phyloP scores from a whole-genome alignment of 2,329 filamentous ascomycete genomes.

The Fusarium pininemorale region DNA sequence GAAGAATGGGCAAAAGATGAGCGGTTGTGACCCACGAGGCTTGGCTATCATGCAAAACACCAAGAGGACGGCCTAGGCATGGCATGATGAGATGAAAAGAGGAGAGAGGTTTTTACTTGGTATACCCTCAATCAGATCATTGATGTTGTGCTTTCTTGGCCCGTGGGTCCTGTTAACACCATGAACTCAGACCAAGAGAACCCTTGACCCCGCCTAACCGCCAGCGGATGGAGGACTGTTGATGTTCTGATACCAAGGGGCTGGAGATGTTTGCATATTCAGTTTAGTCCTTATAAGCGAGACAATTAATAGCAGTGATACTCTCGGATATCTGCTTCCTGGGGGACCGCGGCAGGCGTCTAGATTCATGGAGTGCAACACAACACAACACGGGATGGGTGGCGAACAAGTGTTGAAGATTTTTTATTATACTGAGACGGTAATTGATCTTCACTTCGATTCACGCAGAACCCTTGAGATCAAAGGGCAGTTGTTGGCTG shows the following conservation, averaged over 20 bases:
- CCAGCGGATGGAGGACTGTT: not conserved
- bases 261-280: conserved; percentile 26
- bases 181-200: not conserved
- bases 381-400: conserved; percentile 23
- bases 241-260: conserved; percentile 25
- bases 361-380: conserved; percentile 1
- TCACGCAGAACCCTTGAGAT: not conserved
- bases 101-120: not conserved
- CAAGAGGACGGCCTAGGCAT: conserved; percentile 11
- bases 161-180: conserved; percentile 13
- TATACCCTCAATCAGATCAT: conserved; percentile 35
- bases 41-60: conserved; percentile 25
- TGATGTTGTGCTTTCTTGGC: not conserved
- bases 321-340: not conserved
- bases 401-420: conserved; percentile 19
- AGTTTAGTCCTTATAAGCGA: not conserved
- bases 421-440: not conserved
- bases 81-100: conserved; percentile 1
- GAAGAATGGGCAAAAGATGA: not conserved
- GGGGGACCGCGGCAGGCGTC: not conserved
- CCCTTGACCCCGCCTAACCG: conserved; percentile 13
- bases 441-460: not conserved
- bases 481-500: not conserved
- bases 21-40: not conserved
- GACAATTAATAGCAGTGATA: not conserved